These are phyloP conservation scores for Pleoardoris graminearum DNA, from an alignment of 2,329 filamentous ascomycete genomes.

Conservation along the genomic window DNA sequence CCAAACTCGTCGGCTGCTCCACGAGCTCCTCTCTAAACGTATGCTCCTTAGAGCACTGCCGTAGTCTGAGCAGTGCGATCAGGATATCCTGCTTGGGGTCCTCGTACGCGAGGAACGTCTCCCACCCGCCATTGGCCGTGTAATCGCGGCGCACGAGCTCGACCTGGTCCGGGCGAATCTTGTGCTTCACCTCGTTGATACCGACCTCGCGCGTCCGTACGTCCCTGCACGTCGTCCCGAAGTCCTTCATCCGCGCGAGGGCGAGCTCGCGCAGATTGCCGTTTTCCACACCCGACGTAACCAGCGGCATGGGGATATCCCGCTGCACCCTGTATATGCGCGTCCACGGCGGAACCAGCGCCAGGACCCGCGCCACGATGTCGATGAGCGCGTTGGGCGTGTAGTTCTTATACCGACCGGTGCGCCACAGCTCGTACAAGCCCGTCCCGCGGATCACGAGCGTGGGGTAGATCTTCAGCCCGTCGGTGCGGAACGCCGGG, in stretches of 20 bases:
- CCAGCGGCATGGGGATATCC: conserved; percentile 99
- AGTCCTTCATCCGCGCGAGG: conserved; percentile 97
- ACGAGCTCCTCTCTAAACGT: conserved; percentile 88
- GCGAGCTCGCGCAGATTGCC: conserved; percentile 93
- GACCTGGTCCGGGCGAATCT: conserved; percentile 93
- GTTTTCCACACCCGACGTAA: conserved; percentile 98
- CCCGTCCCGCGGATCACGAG: conserved; percentile 96
- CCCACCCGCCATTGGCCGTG: conserved; percentile 93
- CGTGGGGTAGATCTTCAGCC: conserved; percentile 96
- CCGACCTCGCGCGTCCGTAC: conserved; percentile 95
- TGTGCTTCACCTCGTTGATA: conserved; percentile 99
- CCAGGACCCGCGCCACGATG: conserved; percentile 92
- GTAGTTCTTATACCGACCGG: conserved; percentile 96
- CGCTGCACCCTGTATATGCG: conserved; percentile 97
- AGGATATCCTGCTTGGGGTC: conserved; percentile 98
- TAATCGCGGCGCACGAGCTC: conserved; percentile 95
- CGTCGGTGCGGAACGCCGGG: conserved; percentile 92
- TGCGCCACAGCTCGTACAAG: conserved; percentile 95
- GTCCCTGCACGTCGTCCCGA: conserved; percentile 94
- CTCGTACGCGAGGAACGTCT: conserved; percentile 97
- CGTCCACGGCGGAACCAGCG: conserved; percentile 94
- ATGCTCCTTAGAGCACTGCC: conserved; percentile 89
- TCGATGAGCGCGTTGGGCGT: conserved; percentile 96
- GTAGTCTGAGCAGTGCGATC: conserved; percentile 82
- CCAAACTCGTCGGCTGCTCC: conserved; percentile 85